phyloP scores from a whole-genome alignment of 2,329 filamentous ascomycete genomes.

The Aureobasidium pullulans region DNA sequence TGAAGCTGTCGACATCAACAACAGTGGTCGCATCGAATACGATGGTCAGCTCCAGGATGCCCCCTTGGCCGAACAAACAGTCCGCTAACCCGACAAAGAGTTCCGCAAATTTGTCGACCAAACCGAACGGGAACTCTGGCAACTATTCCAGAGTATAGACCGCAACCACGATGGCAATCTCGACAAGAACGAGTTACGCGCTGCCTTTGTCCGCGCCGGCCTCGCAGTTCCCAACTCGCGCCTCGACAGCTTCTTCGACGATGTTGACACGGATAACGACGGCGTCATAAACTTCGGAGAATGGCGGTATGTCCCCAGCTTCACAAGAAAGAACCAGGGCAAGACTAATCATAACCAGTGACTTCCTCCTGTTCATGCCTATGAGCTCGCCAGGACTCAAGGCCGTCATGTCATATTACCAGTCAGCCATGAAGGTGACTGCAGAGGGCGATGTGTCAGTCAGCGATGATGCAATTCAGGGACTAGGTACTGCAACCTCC shows the following conservation, averaged over 20 bases:
- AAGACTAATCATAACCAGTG: slow-evolving; percentile 43
- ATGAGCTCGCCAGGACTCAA: slow-evolving; percentile 64
- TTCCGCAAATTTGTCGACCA: slow-evolving; percentile 82
- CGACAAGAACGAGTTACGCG: slow-evolving; percentile 74
- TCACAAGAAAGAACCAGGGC: neutral
- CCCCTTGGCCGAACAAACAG: neutral
- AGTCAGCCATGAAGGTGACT: slow-evolving; percentile 79
- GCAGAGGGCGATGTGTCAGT: slow-evolving; percentile 90
- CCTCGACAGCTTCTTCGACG: slow-evolving; percentile 76
- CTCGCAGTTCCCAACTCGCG: slow-evolving; percentile 70
- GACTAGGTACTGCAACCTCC: slow-evolving; percentile 68
- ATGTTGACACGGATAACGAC: slow-evolving; percentile 85
- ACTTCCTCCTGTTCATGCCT: slow-evolving; percentile 87
- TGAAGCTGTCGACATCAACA: slow-evolving; percentile 73
- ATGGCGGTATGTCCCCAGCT: slow-evolving; percentile 65
- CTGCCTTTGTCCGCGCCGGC: slow-evolving; percentile 71
- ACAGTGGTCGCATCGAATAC: slow-evolving; percentile 85
- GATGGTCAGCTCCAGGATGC: slow-evolving; percentile 51
- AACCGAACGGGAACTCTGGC: slow-evolving; percentile 74
- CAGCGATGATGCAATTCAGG: slow-evolving; percentile 82
- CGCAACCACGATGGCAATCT: slow-evolving; percentile 76
- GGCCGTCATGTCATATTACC: slow-evolving; percentile 84
- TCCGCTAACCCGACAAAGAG: slow-evolving; percentile 47
- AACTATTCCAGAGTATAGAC: slow-evolving; percentile 82
- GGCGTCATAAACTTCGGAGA: slow-evolving; percentile 84